These are phyloP conservation scores for Colletotrichum gigasporum DNA, from an alignment of 2,329 filamentous ascomycete genomes.

Conservation along the genomic window DNA sequence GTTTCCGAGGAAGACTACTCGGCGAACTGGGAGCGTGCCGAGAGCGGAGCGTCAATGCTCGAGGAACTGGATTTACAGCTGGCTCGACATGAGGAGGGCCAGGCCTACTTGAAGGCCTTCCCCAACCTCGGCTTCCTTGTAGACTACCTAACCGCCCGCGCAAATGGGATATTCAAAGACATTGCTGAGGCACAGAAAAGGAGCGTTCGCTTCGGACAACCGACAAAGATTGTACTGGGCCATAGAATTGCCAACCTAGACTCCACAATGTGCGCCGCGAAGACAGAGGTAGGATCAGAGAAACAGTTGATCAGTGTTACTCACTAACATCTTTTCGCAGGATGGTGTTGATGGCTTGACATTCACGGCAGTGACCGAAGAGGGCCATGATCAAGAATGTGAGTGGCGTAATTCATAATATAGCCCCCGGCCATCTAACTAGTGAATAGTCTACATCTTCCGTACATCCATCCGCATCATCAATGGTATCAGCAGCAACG, in stretches of 20 bases:
- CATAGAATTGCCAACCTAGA: constrained; percentile 62
- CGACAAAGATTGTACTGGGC: constrained; percentile 55
- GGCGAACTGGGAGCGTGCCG: constrained; percentile 53
- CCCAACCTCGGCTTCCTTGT: constrained; percentile 73
- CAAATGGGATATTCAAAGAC: constrained; percentile 69
- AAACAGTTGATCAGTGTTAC: neutral
- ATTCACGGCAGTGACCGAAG: constrained; percentile 53
- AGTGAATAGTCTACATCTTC: constrained; percentile 61
- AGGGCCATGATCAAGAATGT: constrained; percentile 42
- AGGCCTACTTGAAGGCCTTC: constrained; percentile 59
- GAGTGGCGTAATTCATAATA: constrained; percentile 42
- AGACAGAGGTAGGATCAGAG: constrained; percentile 42
- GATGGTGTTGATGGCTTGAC: constrained; percentile 47
- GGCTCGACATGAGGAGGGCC: constrained; percentile 54
- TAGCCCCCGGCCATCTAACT: neutral
- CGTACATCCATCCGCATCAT: constrained; percentile 60
- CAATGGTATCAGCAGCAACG: constrained; percentile 66
- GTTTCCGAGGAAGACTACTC: constrained; percentile 61
- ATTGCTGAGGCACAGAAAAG: constrained; percentile 76
- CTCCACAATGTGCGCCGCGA: constrained; percentile 60
- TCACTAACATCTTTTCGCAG: constrained; percentile 12
- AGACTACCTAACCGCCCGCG: constrained; percentile 64
- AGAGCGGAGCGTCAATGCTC: constrained; percentile 47
- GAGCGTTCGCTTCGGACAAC: constrained; percentile 72
- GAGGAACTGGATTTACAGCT: constrained; percentile 55